These are phyloP conservation scores for Tetrahymena borealis DNA, from an alignment of 73 alveolate species.

Conservation along the genomic window DNA sequence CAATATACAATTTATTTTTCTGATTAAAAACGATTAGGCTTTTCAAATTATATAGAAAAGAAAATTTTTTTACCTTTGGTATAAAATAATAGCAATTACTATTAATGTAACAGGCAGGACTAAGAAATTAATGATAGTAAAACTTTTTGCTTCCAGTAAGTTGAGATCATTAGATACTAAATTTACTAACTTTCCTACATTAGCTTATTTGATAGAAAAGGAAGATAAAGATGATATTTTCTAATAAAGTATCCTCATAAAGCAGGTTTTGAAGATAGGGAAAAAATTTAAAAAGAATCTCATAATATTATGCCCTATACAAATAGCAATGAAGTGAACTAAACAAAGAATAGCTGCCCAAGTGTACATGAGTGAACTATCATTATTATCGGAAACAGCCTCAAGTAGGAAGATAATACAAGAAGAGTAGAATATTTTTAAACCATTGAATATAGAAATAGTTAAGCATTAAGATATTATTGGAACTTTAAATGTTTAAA, in stretches of 20 bases:
- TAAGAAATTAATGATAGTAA: not conserved
- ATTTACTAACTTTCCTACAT: constrained; percentile 34
- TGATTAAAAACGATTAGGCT: too few relatives aligned
- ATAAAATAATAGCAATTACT: not conserved
- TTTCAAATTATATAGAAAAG: not conserved
- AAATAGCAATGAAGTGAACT: not conserved
- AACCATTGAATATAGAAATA: not conserved
- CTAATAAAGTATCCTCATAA: not conserved
- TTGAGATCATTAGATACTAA: constrained; percentile 25
- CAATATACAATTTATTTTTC: too few relatives aligned
- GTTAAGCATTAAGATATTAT: not conserved
- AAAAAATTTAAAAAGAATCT: not conserved
- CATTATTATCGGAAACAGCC: not conserved
- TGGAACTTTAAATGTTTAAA: not conserved
- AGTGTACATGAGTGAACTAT: not conserved
- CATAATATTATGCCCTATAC: not conserved
- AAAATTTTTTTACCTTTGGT: not conserved
- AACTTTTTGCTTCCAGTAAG: not conserved
- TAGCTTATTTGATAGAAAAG: not conserved
- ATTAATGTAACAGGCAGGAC: not conserved
- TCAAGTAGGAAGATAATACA: not conserved
- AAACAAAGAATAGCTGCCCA: not conserved
- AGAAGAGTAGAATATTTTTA: not conserved
- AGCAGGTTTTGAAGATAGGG: not conserved
- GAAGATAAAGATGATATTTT: not conserved